Base-by-base conservation (phyloP, 495 filamentous ascomycete genomes). In the Xylaria acuta region DNA sequence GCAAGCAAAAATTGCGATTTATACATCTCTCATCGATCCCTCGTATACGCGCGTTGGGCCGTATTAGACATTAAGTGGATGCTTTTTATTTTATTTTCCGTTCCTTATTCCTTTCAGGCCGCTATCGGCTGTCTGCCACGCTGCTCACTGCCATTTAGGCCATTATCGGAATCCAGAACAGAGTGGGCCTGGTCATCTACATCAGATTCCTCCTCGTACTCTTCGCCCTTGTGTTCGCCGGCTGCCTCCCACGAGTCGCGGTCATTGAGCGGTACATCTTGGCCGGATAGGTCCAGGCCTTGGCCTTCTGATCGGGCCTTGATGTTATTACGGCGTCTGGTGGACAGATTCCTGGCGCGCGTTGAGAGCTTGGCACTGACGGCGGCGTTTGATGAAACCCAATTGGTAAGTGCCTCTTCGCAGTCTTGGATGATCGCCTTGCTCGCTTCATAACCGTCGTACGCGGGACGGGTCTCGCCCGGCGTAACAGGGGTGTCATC, bases 361-460 rank as follows among this genome's bases (percentile, higher is more conserved):
- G 89, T 90, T 12, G 93, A 97, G 59, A 99, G 90, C 77, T 92
- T 92, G 72, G 95, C 89, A 74, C 89, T 91, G 73, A 99, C 95
- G 60, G 92, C 87, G 1, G 96, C 95, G 82, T 95, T 96, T 78
- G 93, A 90, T 70, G 89, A 84, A 12, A 98, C 93, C 96, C 96
- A 99, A 85, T 97, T 98, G 74, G 93, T 97, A 63, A 99, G 90
- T 7, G 97, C 88, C 76, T 98, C 94, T 81, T 99, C 96, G 82
- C 96, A 99, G 81, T 99, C 96, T 85, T 98, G 97, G 82, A 99
- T 98, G 84, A 99, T 98, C 67, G 92, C 94, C 85, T 98, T 98
- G 89, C 93, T 96, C 73, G 95, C 95, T 76, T 99, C 96, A 81
- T 99, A 99, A 72, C 96, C 97, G 78, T 99, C 96, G 81, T 99